Conservation (phyloP, 495 filamentous ascomycete genomes). For the Penicillium psychrofluorescens region DNA sequence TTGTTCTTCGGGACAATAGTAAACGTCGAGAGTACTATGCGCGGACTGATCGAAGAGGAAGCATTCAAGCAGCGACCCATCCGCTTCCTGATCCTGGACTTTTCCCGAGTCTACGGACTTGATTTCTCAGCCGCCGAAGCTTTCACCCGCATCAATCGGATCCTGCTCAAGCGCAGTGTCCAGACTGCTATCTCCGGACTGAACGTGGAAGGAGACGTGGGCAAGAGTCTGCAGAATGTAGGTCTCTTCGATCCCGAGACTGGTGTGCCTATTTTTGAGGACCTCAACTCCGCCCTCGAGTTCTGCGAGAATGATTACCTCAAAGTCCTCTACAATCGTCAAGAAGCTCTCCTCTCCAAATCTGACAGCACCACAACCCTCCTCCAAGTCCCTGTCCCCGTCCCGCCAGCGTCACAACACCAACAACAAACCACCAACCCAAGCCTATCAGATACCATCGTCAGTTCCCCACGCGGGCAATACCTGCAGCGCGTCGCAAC, state of each 20-base stretch:
- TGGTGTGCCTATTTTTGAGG: slow-evolving; percentile 70
- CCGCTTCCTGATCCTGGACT: slow-evolving; percentile 82
- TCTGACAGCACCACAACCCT: slow-evolving; percentile 2
- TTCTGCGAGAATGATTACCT: slow-evolving; percentile 93
- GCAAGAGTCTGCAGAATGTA: slow-evolving; percentile 69
- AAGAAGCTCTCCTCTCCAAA: slow-evolving; percentile 26
- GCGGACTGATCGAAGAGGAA: slow-evolving; percentile 72
- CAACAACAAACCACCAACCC: background rate
- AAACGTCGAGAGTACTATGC: slow-evolving; percentile 80
- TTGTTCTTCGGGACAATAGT: slow-evolving; percentile 97
- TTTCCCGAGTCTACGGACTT: slow-evolving; percentile 81
- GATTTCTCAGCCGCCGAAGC: slow-evolving; percentile 95
- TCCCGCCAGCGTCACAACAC: slow-evolving; percentile 8
- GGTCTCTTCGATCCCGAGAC: slow-evolving; percentile 65
- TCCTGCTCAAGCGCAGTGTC: slow-evolving; percentile 65
- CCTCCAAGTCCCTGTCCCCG: slow-evolving; percentile 47
- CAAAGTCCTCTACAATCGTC: slow-evolving; percentile 66
- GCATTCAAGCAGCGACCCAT: slow-evolving; percentile 70
- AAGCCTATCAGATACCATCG: slow-evolving; percentile 37
- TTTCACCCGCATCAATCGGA: slow-evolving; percentile 83
- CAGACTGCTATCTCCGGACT: slow-evolving; percentile 77
- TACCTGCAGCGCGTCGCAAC: slow-evolving; percentile 74
- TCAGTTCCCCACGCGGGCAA: slow-evolving; percentile 70
- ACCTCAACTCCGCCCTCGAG: slow-evolving; percentile 88
- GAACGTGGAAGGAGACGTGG: slow-evolving; percentile 62